Base-by-base conservation (phyloP, 148 eudicot genomes). In the Bassia scoparia region DNA sequence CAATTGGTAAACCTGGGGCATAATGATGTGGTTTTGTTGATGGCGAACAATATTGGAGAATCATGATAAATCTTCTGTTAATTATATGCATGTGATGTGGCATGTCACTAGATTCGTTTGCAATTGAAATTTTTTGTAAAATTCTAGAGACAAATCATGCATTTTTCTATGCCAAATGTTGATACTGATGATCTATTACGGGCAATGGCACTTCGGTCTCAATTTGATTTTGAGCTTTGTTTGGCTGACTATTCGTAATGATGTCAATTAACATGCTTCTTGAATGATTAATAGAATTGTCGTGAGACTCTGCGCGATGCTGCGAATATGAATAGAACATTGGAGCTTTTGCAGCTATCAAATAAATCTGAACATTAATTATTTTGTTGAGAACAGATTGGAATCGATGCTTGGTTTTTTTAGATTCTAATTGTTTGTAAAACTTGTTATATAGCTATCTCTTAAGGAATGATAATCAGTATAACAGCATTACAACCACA, bases 1-100 rank as follows among this genome's bases (percentile, higher is more conserved):
- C 37, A 75, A 70, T 70, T 56, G 82, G 56, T 59, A 2, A 27
- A 56, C 29, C 29, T 60, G 15, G 41, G 67, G 30, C 26, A 14
- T 68, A 15, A 61, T 74, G 58, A 68, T 74, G 20, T 62, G 18
- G 33, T 13, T 44, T 55, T 55, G 54, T 44, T 67, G n/a, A 16
- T 73, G 34, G 27, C 33, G 58, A 26, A 44, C 18, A 60, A 53
- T 62, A 8, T 15, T 30, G 15, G 30, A 53, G 7, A n/a, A 54
- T 54, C 21, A 0, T 26, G 33, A 15, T 18, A 53, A 26, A 38
- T 29, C 17, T 17, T 74, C 10, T 74, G 55, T 29, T 13, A 67
- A 66, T 66, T 3, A n/a, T 3, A 31, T 56, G 37, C 21, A 13
- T 67, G 46, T 61, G 55, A 49, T 50, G 27, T 48, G 27, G 6